Evolutionary conservation across 352 stramenopile species (phyloP).

Genomic region (Globisporangium echinulatum): DNA sequence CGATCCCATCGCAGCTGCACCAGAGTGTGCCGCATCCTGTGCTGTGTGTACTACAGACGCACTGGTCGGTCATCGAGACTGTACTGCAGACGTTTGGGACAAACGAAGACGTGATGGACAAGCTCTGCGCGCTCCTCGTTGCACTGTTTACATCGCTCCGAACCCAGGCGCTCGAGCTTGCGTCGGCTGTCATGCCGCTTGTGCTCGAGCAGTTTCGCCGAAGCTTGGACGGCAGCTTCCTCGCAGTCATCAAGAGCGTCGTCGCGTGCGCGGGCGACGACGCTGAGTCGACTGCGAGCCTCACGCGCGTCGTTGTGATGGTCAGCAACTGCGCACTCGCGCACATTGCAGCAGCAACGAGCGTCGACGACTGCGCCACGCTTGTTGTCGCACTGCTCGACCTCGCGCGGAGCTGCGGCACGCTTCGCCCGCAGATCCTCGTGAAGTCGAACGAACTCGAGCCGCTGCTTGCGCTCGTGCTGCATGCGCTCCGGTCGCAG

Average conservation of each 20-base stretch:
- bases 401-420: slow-evolving; percentile 48
- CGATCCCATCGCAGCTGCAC: slow-evolving; percentile 54
- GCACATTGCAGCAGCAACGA: slow-evolving; percentile 42
- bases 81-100: slow-evolving; percentile 45
- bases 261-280: slow-evolving; percentile 58
- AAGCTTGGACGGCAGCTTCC: slow-evolving; percentile 51
- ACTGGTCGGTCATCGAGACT: slow-evolving; percentile 45
- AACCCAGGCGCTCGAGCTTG: slow-evolving; percentile 52
- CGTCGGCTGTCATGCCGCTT: slow-evolving; percentile 49
- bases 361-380: slow-evolving; percentile 43
- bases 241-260: slow-evolving; percentile 68
- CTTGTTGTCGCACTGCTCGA: slow-evolving; percentile 53
- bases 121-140: slow-evolving; percentile 47
- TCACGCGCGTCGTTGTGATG: slow-evolving; percentile 66
- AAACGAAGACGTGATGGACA: slow-evolving; percentile 51
- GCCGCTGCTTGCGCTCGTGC: slow-evolving; percentile 38
- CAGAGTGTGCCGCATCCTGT: slow-evolving; percentile 57
- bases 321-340: slow-evolving; percentile 43
- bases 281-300: slow-evolving; percentile 39
- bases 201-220: slow-evolving; percentile 58
- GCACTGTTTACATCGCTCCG: slow-evolving; percentile 59
- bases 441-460: slow-evolving; percentile 68
- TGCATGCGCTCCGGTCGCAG: slow-evolving; percentile 60
- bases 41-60: slow-evolving; percentile 44
- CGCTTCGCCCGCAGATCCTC: slow-evolving; percentile 50